Evolutionary conservation across 2,329 filamentous ascomycete species (phyloP).

Genomic region (Hypoxylon sp.): DNA sequence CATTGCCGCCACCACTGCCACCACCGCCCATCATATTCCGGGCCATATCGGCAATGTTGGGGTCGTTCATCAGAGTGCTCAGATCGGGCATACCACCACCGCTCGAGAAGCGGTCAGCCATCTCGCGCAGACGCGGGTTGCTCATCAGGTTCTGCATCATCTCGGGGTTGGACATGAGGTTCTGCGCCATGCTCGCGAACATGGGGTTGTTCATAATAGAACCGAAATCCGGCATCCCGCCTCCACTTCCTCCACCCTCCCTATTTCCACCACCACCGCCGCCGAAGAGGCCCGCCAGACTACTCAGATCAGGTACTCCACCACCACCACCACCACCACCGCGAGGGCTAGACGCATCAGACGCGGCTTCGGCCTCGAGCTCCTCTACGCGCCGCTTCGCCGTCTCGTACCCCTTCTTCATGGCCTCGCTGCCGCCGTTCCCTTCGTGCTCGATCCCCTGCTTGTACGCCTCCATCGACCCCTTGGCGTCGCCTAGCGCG

Average conservation of each 20-base stretch:
- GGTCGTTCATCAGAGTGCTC: conserved; percentile 88
- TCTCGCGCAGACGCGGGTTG: conserved; percentile 89
- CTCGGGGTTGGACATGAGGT: conserved; percentile 96
- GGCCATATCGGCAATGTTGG: conserved; percentile 88
- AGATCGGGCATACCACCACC: conserved; percentile 94
- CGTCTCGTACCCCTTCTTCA: conserved; percentile 97
- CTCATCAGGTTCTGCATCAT: conserved; percentile 93
- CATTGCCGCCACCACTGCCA: conserved; percentile 44
- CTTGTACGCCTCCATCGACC: conserved; percentile 94
- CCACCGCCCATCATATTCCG: conserved; percentile 57
- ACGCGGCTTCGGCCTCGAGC: conserved; percentile 71
- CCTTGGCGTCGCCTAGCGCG: conserved; percentile 90
- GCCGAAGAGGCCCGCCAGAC: conserved; percentile 81
- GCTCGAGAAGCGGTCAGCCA: conserved; percentile 84
- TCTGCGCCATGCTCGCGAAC: conserved; percentile 98
- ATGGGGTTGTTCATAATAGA: conserved; percentile 97
- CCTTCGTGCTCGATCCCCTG: conserved; percentile 95
- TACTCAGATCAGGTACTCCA: conserved; percentile 76
- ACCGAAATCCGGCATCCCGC: conserved; percentile 85
- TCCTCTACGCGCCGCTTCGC: conserved; percentile 90
- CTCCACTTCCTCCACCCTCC: conserved; percentile 72
- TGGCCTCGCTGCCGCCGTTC: conserved; percentile 93
- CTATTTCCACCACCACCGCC: conserved; percentile 61
- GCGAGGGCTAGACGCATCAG: conserved; percentile 61
- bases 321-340: conserved; percentile 77